Evolutionary conservation across 169 alveolate genomes (phyloP), one percentile per base, ranked within the genome.

Genomic region (Plasmodium relictum): DNA sequence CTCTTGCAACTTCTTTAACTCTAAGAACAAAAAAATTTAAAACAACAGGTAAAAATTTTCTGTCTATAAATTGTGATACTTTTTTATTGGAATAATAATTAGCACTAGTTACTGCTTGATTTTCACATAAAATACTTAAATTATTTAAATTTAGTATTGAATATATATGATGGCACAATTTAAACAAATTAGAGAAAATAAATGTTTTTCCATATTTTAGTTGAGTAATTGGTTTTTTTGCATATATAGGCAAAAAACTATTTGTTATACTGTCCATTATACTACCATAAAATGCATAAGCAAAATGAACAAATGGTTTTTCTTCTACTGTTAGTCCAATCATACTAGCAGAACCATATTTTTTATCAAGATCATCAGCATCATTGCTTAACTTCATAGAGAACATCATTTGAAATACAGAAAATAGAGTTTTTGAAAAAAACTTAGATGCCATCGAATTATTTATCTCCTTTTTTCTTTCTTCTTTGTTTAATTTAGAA

Each of bases 371-470:
- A n/a, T 59, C 1, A 2, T 70, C 14, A 63, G 50, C 54, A 69
- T 78, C 41, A 14, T 78, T 63, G 66, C 89, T 54, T 16, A 54
- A n/a, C 18, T 16, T 54, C 0, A 22, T 14, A 5, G 63, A 54
- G 14, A 54, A 54, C 24, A 54, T 78, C 70, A 78, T 78, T 26
- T 78, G 89, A 8, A 78, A 78, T 63, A 78, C 42, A 20, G 89
- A 16, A 10, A 63, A 78, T 73, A 78, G 10, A 0, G 80, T 78
- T 78, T 78, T 78, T 66, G 65, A 74, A 20, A 63, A 78, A 78
- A 63, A 78, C 2, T 76, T n/a, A 10, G 89, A 78, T 39, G 89
- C 89, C 89, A 78, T 63, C 12, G 89, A 78, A 1, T 22, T 24
- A 58, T 78, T 74, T 0, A 78, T 78, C 50, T 78, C 89, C 48